Evolutionary conservation across 2,329 filamentous ascomycete genomes (phyloP), one percentile per base, ranked within the genome.

Genomic region (Tolypocladium nubicola): DNA sequence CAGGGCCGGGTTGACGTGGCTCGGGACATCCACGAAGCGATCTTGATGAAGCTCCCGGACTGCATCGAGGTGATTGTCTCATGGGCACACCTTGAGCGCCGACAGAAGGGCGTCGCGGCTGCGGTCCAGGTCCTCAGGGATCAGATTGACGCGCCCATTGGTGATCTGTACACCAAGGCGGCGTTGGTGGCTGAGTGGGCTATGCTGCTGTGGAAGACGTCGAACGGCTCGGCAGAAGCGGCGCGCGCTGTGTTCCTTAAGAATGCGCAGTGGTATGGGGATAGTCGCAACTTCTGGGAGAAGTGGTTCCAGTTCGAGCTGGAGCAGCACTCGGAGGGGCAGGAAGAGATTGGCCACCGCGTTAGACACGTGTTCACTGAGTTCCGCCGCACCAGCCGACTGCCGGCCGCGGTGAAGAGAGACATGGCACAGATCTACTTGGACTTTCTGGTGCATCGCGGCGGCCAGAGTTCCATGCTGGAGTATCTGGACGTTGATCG

Each of bases 181-280:
- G 86, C 89, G 1, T 78, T 97, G 37, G 89, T 95, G 45, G 89
- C 89, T 0, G 90, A 96, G 67, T 96, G 91, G 88, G 93, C 93
- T 1, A 80, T 82, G 33, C 77, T 97, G 57, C 69, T 96, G 49
- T 97, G 90, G 90, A 94, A 91, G 73, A 83, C 47, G 19, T 50
- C 87, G 68, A 92, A 93, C 75, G 89, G 89, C 19, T 87, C 86
- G 0, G 78, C 84, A 0, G 86, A 90, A 11, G 90, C 93, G 65
- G 92, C 92, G 43, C 88, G 94, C 35, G 83, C 87, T 56, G 83
- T 96, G 1, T 97, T 93, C 75, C 76, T 85, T 60, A 88, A 87
- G 71, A 93, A 96, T 64, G 80, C 88, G 57, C 85, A 91, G 68
- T 90, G 85, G 79, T 96, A 95, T 69, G 79, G 86, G 2, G 89